phyloP scores from a whole-genome alignment of 495 filamentous ascomycete genomes.

The Paragyromitra xinjiangensis region DNA sequence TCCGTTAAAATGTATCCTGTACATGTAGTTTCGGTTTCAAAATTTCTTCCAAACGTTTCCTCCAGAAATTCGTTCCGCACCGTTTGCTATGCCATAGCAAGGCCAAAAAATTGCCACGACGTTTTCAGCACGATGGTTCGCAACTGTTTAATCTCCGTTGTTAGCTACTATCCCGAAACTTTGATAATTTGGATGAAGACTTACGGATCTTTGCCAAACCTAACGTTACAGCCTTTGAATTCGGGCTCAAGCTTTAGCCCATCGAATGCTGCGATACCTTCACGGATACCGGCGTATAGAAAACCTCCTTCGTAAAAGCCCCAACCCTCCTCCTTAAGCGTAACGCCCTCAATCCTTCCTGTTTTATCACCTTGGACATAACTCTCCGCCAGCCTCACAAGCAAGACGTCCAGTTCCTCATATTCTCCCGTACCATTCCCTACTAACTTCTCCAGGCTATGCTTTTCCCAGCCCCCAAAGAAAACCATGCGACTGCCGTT shows the following conservation, averaged over 20 bases:
- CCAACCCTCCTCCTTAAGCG: not conserved
- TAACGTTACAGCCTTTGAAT: constrained; percentile 8
- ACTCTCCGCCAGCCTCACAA: not conserved
- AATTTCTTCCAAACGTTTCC: too few species aligned
- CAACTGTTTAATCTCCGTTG: not conserved
- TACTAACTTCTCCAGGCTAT: not conserved
- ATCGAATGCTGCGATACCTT: constrained; percentile 14
- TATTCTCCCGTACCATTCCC: not conserved
- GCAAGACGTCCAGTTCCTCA: not conserved
- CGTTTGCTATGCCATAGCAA: too few species aligned
- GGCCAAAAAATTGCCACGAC: too few species aligned
- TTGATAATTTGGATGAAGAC: not conserved
- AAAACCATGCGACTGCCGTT: not conserved
- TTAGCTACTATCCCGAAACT: not conserved
- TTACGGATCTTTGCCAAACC: constrained; percentile 35
- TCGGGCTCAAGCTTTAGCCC: constrained; percentile 4
- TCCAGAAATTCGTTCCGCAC: not conserved
- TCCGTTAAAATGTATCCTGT: too few species aligned
- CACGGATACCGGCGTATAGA: constrained; percentile 16
- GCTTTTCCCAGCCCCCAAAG: constrained; percentile 18
- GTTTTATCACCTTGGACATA: not conserved
- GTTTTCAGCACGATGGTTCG: not conserved
- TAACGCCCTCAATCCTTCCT: not conserved
- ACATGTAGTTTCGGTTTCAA: too few species aligned
- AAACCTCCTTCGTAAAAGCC: constrained; percentile 15